Conservation (phyloP, 2,329 filamentous ascomycete genomes). For the Pyrenochaeta sp. region DNA sequence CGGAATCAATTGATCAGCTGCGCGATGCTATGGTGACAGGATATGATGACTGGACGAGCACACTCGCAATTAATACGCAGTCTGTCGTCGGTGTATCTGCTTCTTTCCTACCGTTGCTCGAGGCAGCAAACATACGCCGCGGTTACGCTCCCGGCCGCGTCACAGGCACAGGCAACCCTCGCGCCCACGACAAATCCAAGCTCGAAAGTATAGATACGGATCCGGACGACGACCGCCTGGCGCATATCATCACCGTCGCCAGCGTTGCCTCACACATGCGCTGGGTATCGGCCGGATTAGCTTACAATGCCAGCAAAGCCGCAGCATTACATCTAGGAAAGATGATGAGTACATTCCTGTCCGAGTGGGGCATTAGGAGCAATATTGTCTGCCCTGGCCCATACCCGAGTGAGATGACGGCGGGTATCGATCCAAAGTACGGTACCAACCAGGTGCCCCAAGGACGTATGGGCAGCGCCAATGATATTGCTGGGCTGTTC, state of each 20-base stretch:
- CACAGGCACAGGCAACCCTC: conserved; percentile 31
- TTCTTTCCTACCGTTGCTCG: conserved; percentile 56
- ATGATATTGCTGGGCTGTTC: conserved; percentile 60
- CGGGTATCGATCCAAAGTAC: conserved; percentile 36
- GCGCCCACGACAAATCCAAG: conserved; percentile 32
- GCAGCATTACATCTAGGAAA: conserved; percentile 57
- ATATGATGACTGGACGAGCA: conserved; percentile 44
- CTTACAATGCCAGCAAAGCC: conserved; percentile 57
- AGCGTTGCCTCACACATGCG: conserved; percentile 53
- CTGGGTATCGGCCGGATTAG: conserved; percentile 46
- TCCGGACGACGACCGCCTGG: conserved; percentile 48
- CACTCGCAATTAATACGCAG: conserved; percentile 56
- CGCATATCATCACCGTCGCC: conserved; percentile 58
- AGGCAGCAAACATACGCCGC: conserved; percentile 54
- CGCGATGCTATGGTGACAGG: conserved; percentile 51
- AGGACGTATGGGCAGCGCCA: conserved; percentile 51
- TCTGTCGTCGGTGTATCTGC: conserved; percentile 56
- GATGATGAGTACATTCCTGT: conserved; percentile 53
- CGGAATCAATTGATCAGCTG: conserved; percentile 55
- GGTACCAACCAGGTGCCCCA: conserved; percentile 48
- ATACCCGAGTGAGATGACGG: conserved; percentile 57
- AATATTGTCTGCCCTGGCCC: conserved; percentile 58
- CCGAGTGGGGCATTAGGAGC: conserved; percentile 56
- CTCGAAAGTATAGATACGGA: conserved; percentile 32
- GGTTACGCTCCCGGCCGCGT: conserved; percentile 49